Evolutionary conservation across 768 basidiomycete genomes (phyloP).

Genomic region (Lactarius sp.): DNA sequence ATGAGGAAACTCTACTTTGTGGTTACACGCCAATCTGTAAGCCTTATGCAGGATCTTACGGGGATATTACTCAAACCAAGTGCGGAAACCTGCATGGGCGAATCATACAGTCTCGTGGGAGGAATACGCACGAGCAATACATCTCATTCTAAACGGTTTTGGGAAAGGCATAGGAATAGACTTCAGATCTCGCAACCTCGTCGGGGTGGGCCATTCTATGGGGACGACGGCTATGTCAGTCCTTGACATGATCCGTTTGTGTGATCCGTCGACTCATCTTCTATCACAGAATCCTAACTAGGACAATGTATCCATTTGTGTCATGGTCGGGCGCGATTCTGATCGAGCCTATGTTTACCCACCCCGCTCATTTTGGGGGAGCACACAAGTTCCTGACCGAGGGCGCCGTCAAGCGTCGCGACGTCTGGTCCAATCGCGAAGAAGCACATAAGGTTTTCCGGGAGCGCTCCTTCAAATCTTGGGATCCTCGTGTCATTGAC

Average conservation of each 20-base stretch:
- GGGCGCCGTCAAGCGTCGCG: conserved; percentile 40
- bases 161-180: conserved; percentile 48
- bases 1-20: conserved; percentile 39
- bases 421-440: conserved; percentile 48
- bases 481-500: conserved; percentile 47
- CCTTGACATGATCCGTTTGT: background rate
- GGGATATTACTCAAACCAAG: background rate
- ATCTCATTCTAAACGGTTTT: conserved; percentile 44
- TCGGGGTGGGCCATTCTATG: conserved; percentile 55
- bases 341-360: conserved; percentile 44
- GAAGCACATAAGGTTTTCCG: conserved; percentile 42
- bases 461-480: conserved; percentile 40
- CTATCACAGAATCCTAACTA: conserved; percentile 36
- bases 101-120: conserved; percentile 44
- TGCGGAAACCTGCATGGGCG: background rate
- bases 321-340: conserved; percentile 40
- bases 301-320: conserved; percentile 39
- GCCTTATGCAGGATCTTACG: conserved; percentile 18
- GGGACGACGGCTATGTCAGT: conserved; percentile 45
- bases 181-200: conserved; percentile 42
- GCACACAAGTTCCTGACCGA: conserved; percentile 27
- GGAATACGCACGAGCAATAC: conserved; percentile 46
- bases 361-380: background rate
- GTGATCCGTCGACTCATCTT: background rate
- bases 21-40: conserved; percentile 43